Percentiles rank a stretch among this genome's conserved stretches.
These are phyloP conservation scores for Hypomontagnella monticulosa DNA, from an alignment of 495 filamentous ascomycete species.

Conservation along the genomic window DNA sequence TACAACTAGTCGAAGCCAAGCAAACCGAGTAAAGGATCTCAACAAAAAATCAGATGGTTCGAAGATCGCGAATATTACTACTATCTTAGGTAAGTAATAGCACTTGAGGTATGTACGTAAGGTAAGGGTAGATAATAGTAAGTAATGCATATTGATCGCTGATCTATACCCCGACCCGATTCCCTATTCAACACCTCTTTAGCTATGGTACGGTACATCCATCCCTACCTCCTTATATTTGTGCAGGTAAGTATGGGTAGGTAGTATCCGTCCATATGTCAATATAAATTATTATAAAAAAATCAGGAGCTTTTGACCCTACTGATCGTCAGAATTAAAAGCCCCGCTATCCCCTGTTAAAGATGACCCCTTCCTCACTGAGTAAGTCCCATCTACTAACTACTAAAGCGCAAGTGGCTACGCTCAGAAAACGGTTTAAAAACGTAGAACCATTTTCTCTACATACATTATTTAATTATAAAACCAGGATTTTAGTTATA, in stretches of 20 bases:
- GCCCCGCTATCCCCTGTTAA: slow-evolving; percentile 27
- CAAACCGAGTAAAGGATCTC: slow-evolving; percentile 15
- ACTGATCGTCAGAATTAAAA: not conserved
- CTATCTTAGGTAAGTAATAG: slow-evolving; percentile 11
- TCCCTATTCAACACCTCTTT: not conserved
- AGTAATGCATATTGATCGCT: slow-evolving; percentile 25
- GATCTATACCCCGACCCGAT: slow-evolving; percentile 17
- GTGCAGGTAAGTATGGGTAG: too few species aligned
- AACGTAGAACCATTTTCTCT: too few species aligned
- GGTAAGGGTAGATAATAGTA: not conserved
- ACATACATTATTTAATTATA: too few species aligned
- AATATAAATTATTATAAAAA: not conserved
- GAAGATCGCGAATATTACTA: slow-evolving; percentile 3
- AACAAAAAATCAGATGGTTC: slow-evolving; percentile 25
- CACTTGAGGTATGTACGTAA: too few species aligned
- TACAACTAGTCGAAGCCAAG: not conserved
- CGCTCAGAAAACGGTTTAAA: too few species aligned
- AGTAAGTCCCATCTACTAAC: slow-evolving; percentile 25
- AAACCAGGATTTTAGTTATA: too few species aligned
- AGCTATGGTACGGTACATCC: too few species aligned
- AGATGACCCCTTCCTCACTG: slow-evolving; percentile 11
- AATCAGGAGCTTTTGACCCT: not conserved
- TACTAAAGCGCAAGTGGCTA: not conserved
- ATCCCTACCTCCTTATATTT: too few species aligned
- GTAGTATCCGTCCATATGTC: not conserved